These are phyloP conservation scores for Colletotrichum agaves DNA, from an alignment of 2,329 filamentous ascomycete species.

Conservation along the genomic window DNA sequence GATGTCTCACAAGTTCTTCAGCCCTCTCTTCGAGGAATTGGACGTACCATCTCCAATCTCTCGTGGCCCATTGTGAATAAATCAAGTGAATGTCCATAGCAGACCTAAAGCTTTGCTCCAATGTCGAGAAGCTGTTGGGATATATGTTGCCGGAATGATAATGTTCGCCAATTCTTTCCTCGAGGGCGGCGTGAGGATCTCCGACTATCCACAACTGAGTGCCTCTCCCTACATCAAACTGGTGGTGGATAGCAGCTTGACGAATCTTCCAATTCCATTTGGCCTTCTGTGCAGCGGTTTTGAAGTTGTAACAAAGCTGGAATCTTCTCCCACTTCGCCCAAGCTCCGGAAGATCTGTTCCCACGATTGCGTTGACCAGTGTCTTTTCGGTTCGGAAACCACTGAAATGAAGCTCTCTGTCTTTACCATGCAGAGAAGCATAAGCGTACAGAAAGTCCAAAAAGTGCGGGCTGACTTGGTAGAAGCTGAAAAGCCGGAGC, in stretches of 20 bases:
- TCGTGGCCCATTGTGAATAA: conserved; percentile 22
- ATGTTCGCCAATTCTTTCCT: conserved; percentile 23
- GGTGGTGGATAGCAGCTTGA: conserved; percentile 52
- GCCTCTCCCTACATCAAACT: conserved; percentile 50
- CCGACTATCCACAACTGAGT: conserved; percentile 54
- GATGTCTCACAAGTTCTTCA: not conserved
- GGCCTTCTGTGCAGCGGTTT: conserved; percentile 40
- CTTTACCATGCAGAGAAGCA: conserved; percentile 43
- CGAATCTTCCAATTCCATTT: conserved; percentile 47
- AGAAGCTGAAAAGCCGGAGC: conserved; percentile 41
- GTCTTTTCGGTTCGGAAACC: conserved; percentile 48
- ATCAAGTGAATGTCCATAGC: not conserved
- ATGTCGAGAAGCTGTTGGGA: conserved; percentile 44
- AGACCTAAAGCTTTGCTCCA: conserved; percentile 45
- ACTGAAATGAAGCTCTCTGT: conserved; percentile 48
- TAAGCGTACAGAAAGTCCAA: conserved; percentile 53
- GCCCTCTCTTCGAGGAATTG: conserved; percentile 33
- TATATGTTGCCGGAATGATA: not conserved
- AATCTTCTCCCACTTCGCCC: conserved; percentile 49
- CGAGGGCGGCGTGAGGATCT: conserved; percentile 46
- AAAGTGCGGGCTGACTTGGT: conserved; percentile 54
- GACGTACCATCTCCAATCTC: conserved; percentile 41
- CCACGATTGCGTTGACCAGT: conserved; percentile 37
- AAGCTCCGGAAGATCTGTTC: conserved; percentile 39
- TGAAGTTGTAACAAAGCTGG: conserved; percentile 51